Evolutionary conservation across 306 rosid species (phyloP).

Genomic region (Lathyrus oleraceus): DNA sequence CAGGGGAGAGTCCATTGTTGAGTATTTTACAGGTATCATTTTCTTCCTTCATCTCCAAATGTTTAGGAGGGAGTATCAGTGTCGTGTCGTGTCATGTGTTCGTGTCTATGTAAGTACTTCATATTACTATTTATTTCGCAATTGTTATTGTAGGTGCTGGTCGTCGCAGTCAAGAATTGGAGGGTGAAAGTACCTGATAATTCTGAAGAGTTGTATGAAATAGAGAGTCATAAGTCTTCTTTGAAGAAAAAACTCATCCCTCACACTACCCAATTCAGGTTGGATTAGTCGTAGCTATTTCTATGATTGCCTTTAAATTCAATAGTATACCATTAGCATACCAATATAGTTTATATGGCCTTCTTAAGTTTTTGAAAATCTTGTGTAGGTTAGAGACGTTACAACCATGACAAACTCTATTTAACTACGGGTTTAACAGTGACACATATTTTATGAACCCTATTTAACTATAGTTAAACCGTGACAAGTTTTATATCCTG

Average conservation of each 20-base stretch:
- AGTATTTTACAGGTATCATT: constrained; percentile 46
- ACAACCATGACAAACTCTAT: no score
- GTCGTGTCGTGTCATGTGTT: background rate
- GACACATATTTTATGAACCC: no score
- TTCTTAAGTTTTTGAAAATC: no score
- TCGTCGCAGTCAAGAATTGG: constrained; percentile 42
- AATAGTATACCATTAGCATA: background rate
- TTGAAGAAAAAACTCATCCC: constrained; percentile 30
- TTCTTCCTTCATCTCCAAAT: background rate
- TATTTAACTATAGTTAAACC: no score
- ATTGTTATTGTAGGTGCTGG: constrained; percentile 42
- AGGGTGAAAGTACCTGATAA: constrained; percentile 34
- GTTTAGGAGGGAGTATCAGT: background rate
- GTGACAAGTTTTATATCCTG: no score
- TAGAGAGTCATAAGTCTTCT: constrained; percentile 7
- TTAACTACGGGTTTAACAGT: no score
- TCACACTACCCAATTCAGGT: constrained; percentile 47
- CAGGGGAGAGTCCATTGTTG: constrained; percentile 52
- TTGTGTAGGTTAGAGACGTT: no score
- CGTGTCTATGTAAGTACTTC: background rate
- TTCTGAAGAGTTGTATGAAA: constrained; percentile 38
- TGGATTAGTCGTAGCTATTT: background rate
- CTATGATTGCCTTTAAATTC: background rate
- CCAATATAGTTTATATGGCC: background rate
- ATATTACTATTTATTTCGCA: constrained; percentile 4